Percentiles rank a stretch among this genome's conserved stretches.
Conservation (phyloP, 169 alveolate genomes). For the Cryptosporidium muris region DNA sequence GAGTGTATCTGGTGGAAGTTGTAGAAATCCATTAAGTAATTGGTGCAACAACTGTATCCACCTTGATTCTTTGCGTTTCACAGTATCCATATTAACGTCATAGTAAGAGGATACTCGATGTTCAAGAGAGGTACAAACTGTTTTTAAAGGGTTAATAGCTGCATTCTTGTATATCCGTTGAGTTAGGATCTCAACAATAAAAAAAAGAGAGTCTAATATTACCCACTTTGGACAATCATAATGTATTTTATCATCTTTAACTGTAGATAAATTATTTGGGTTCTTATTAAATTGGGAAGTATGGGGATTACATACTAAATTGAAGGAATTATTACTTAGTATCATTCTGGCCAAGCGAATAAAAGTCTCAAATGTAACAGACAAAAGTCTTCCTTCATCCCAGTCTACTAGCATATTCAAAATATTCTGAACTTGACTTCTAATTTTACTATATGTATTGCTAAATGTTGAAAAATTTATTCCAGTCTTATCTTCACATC, state of each 20-base stretch:
- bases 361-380: conserved; percentile 4
- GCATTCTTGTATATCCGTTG: not conserved
- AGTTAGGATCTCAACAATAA: conserved; percentile 10
- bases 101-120: not conserved
- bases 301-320: conserved; percentile 8
- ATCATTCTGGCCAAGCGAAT: conserved; percentile 9
- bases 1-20: not conserved
- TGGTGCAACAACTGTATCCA: conserved; percentile 25
- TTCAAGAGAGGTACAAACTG: not conserved
- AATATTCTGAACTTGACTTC: conserved; percentile 1
- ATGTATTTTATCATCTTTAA: not conserved
- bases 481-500: not conserved
- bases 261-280: not conserved
- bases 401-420: conserved; percentile 18
- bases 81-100: not conserved
- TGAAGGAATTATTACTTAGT: conserved; percentile 22
- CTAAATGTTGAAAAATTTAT: not conserved
- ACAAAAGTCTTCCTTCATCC: conserved; percentile 12
- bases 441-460: conserved; percentile 11
- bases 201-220: conserved; percentile 6
- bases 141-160: not conserved
- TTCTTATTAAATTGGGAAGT: not conserved
- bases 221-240: conserved; percentile 6
- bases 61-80: not conserved
- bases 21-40: conserved; percentile 13